Percentiles rank a stretch among this genome's conserved stretches.
Conservation (phyloP, 768 basidiomycete species). For the Xerocomellus amylosporus region DNA sequence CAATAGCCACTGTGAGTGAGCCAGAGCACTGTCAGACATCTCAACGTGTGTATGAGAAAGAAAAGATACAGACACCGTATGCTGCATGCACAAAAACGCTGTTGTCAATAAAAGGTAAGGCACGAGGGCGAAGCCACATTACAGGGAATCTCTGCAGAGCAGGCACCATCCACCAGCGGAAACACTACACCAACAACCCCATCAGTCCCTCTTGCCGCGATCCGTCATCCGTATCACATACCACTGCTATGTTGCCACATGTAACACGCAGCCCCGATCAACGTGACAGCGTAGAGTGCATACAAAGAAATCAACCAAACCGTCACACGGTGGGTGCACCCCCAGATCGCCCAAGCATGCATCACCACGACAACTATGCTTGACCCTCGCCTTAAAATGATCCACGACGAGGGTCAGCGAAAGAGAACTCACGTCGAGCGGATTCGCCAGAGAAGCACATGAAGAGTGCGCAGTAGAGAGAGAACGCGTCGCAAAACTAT, state of each 20-base stretch:
- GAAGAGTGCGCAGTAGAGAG: conserved; percentile 7
- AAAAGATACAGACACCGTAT: conserved; percentile 2
- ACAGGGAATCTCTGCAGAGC: background rate
- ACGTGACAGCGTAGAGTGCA: background rate
- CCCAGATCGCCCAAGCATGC: conserved; percentile 23
- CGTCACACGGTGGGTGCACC: conserved; percentile 5
- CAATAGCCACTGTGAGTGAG: conserved; percentile 7
- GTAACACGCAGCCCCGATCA: conserved; percentile 7
- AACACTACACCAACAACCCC: background rate
- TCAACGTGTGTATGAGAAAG: background rate
- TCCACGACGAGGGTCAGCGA: background rate
- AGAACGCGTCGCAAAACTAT: conserved; percentile 12
- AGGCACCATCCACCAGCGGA: background rate
- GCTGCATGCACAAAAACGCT: background rate
- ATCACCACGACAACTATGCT: conserved; percentile 18
- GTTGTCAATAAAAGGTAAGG: background rate
- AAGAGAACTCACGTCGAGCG: conserved; percentile 10
- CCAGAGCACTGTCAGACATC: background rate
- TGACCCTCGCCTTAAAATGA: background rate
- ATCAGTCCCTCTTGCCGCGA: background rate
- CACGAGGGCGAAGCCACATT: background rate
- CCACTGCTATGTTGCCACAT: conserved; percentile 2
- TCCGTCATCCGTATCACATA: background rate
- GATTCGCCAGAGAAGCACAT: conserved; percentile 12
- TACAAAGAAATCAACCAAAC: conserved; percentile 9